These are phyloP conservation scores for Diaporthe caulivora DNA, from an alignment of 2,329 filamentous ascomycete genomes.

Conservation along the genomic window DNA sequence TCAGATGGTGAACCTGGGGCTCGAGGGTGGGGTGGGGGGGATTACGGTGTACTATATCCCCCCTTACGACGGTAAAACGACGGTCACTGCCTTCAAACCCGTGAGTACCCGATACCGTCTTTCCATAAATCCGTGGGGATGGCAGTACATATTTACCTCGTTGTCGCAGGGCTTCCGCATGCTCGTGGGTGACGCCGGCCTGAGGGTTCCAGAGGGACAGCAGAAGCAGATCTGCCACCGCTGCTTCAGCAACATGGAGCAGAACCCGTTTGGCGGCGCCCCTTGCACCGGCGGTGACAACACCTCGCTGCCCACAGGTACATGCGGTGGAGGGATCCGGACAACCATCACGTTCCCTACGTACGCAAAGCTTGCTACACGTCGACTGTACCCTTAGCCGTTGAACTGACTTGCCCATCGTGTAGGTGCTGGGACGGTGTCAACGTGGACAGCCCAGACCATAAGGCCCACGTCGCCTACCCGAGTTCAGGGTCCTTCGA, in stretches of 20 bases:
- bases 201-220: conserved; percentile 17
- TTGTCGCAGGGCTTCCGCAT: conserved; percentile 49
- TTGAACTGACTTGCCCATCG: conserved; percentile 39
- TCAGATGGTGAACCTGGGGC: conserved; percentile 50
- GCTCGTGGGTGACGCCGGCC: conserved; percentile 48
- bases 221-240: conserved; percentile 42
- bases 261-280: conserved; percentile 44
- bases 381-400: not conserved
- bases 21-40: conserved; percentile 49
- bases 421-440: conserved; percentile 67
- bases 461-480: conserved; percentile 58
- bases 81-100: conserved; percentile 55
- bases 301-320: conserved; percentile 52
- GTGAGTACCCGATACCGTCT: conserved; percentile 41
- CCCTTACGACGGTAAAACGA: conserved; percentile 47
- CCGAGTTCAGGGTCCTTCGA: conserved; percentile 51
- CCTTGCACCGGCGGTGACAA: conserved; percentile 50
- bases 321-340: conserved; percentile 56
- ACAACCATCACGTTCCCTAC: conserved; percentile 56
- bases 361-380: conserved; percentile 40
- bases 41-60: conserved; percentile 55
- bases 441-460: conserved; percentile 61
- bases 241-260: conserved; percentile 45
- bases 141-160: not conserved
- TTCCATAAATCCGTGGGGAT: not conserved